Evolutionary conservation across 164 flowering plant genomes (phyloP).

Genomic region (Malania oleifera): DNA sequence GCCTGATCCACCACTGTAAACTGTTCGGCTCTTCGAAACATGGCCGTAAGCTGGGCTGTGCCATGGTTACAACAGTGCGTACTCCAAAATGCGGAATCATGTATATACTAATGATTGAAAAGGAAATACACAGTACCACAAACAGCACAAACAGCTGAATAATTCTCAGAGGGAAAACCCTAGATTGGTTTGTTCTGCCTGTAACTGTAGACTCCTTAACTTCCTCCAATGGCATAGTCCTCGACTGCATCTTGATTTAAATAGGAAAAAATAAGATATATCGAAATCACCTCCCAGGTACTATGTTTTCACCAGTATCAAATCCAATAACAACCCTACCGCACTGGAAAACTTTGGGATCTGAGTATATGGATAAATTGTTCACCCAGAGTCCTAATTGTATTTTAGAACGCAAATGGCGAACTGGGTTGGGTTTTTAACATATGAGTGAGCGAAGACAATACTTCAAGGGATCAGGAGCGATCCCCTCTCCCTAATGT

Average conservation of each 20-base stretch:
- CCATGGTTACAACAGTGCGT: conserved; percentile 14
- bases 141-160: conserved; percentile 36
- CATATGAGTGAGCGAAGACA: too few species aligned
- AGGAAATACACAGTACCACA: conserved; percentile 27
- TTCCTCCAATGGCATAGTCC: conserved; percentile 34
- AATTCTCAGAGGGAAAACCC: conserved; percentile 32
- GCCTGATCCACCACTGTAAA: conserved; percentile 37
- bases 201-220: conserved; percentile 26
- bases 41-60: conserved; percentile 16
- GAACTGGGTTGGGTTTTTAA: too few species aligned
- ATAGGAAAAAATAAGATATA: too few species aligned
- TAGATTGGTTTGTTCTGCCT: conserved; percentile 21
- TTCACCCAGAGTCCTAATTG: too few species aligned
- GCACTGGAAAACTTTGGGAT: too few species aligned
- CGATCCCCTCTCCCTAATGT: too few species aligned
- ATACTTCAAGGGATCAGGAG: too few species aligned
- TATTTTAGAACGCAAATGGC: too few species aligned
- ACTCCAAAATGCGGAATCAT: conserved; percentile 30
- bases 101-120: conserved; percentile 34
- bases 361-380: too few species aligned
- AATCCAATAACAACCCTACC: too few species aligned
- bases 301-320: too few species aligned
- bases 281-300: too few species aligned
- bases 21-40: conserved; percentile 24
- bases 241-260: conserved; percentile 23